Base-by-base conservation (phyloP, 345 rosid genomes). In the Gossypium ekmanianum region DNA sequence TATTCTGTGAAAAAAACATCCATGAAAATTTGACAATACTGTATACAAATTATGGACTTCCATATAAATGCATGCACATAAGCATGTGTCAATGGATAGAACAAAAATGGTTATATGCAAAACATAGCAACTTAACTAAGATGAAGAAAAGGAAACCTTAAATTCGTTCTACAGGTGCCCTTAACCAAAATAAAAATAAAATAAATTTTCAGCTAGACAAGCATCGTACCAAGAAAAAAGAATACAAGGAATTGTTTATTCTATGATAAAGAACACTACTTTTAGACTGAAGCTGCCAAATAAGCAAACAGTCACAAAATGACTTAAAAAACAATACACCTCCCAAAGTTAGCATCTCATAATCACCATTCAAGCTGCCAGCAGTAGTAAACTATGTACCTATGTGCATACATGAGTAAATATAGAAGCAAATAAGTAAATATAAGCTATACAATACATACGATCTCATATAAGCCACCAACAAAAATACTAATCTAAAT, bases 41-140 rank as follows among this genome's bases (percentile, higher is more conserved):
- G 39, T 12, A 13, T 8, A 2, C 41, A 34, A 55, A n/a, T 56
- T n/a, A 48, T 2, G 13, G 5, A 11, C 11, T 17, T 29, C 51
- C 22, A 50, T 69, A 56, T 22, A 56, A 44, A 56, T 11, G 34
- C 66, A 18, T 57, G 64, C 4, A 22, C 9, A 20, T 47, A 72
- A 58, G 67, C 11, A 67, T 45, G 55, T 2, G 34, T 2, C 52
- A 67, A 24, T 47, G 34, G 24, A 67, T 67, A 47, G 7, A 27
- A 44, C 1, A 50, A 27, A 50, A 69, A 24, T 41, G 26, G 69
- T n/a, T 6, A 50, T 20, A 55, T 63, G 26, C 59, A 78, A 55
- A 61, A 44, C 22, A 77, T 50, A 43, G 73, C 18, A 52, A 71
- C 83, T 86, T 85, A 90, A 97, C 81, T 77, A 70, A 29, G 83